These are phyloP conservation scores for Elymus sibiricus DNA, from an alignment of 176 grass and related monocot species.

Conservation along the genomic window DNA sequence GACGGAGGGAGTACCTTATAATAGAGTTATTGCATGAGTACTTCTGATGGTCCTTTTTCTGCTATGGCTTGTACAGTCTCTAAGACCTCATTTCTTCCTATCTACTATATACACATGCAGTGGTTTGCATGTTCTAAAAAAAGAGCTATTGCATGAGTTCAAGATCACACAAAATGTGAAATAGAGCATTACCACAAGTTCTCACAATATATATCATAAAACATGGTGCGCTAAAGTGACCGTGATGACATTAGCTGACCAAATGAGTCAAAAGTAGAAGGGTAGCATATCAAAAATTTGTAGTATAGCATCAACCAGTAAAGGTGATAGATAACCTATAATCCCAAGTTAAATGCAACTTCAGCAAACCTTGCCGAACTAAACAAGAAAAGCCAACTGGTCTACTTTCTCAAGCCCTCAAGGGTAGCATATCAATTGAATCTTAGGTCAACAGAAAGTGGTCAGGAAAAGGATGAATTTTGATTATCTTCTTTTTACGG, in stretches of 20 bases:
- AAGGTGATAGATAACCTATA: not conserved
- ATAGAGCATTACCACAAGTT: slow-evolving; percentile 1
- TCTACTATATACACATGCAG: not conserved
- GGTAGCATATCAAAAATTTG: not conserved
- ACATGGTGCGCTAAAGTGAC: not conserved
- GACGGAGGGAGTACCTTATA: not conserved
- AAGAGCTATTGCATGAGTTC: not conserved
- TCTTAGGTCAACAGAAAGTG: not conserved
- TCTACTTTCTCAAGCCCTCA: not conserved
- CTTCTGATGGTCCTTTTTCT: not conserved
- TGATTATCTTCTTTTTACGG: not conserved
- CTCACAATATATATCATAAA: not conserved
- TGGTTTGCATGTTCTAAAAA: not conserved
- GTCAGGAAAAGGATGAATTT: not conserved
- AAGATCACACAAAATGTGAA: not conserved
- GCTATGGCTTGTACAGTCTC: not conserved
- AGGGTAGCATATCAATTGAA: not conserved
- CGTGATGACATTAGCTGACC: not conserved
- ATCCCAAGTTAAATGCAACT: not conserved
- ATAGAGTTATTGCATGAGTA: not conserved
- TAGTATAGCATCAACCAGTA: not conserved
- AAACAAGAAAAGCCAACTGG: not conserved
- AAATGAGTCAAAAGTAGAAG: not conserved
- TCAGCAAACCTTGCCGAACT: not conserved
- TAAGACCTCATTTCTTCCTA: not conserved